Base-by-base conservation (phyloP, 2,329 filamentous ascomycete genomes). In the Sporothrix protearum region DNA sequence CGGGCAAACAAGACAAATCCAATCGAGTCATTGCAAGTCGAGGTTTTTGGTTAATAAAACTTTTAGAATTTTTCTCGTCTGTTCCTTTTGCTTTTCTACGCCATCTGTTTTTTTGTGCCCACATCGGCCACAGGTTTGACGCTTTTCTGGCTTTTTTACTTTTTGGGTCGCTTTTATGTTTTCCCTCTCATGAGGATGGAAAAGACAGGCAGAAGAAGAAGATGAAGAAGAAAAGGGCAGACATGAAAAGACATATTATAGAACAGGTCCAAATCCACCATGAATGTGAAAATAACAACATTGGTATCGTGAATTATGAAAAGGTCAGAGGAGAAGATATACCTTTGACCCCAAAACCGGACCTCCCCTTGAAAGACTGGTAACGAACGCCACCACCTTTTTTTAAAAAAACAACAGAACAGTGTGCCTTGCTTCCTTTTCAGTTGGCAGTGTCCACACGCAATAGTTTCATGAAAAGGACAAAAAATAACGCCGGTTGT, bases 221-320 rank as follows among this genome's bases (percentile, higher is more conserved):
- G n/a, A n/a, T n/a, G n/a, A n/a, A n/a, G n/a, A 68, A 51, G 9
- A 16, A 53, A 36, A 57, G 9, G 51, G 33, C 30, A 68, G 25
- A 63, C 39, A 36, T 42, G 8, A 66, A 19, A 47, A 28, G 42
- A 49, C 7, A 71, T 2, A 66, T 51, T 39, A 25, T 45, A 36
- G 69, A 33, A 55, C 36, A 30, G 5, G 25, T 8, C 33, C 33
- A 25, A 19, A 6, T 47, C 42, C 25, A 2, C 61, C 25, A 16
- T 55, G n/a, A 59, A 22, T 51, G 30, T 59, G 28, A 28, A 55
- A 59, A 4, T 66, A 53, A 63, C 68, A 69, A 59, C 71, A 69
- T 53, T 73, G 73, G 73, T 74, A 74, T 74, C 73, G 70, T 74
- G 59, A 68, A n/a, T n/a, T n/a, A n/a, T n/a, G 45, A 71, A 47